A percentile compares a stretch with the other conserved stretches of the same genome.
These are phyloP conservation scores for Phalaenopsis equestris DNA, from an alignment of 106 monocot genomes.

Conservation along the genomic window DNA sequence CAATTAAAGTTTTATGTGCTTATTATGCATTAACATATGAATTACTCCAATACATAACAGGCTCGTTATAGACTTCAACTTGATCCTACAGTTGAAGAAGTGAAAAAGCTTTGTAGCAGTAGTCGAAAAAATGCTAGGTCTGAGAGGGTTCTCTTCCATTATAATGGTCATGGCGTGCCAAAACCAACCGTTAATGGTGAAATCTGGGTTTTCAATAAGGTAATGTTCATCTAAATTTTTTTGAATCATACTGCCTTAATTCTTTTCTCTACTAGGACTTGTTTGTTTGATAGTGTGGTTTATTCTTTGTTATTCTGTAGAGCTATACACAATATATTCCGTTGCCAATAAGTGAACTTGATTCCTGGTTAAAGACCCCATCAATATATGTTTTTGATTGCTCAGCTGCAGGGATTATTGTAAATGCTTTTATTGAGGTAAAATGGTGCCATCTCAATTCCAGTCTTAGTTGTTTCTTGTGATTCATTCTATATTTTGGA, in stretches of 20 bases:
- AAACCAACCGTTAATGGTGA: constrained; percentile 93
- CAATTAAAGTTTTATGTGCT: too few species aligned
- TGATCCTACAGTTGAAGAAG: constrained; percentile 96
- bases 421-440: constrained; percentile 84
- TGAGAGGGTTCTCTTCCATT: constrained; percentile 95
- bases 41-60: constrained; percentile 23
- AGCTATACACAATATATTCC: constrained; percentile 98
- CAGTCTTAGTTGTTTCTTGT: constrained; percentile 3
- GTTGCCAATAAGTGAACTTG: constrained; percentile 78
- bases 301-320: constrained; percentile 14
- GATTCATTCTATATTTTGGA: background rate
- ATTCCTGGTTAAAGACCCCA: constrained; percentile 92
- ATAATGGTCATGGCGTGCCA: constrained; percentile 98
- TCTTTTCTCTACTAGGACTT: constrained; percentile 5
- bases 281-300: background rate
- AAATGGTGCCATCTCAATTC: background rate
- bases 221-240: background rate
- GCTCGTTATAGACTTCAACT: constrained; percentile 86
- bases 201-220: constrained; percentile 99
- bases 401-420: constrained; percentile 88
- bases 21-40: background rate
- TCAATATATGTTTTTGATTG: constrained; percentile 99
- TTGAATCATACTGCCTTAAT: background rate
- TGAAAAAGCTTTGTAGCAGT: constrained; percentile 82
- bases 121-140: constrained; percentile 90